These are phyloP conservation scores for Russula compacta DNA, from an alignment of 768 basidiomycete species.

Conservation along the genomic window DNA sequence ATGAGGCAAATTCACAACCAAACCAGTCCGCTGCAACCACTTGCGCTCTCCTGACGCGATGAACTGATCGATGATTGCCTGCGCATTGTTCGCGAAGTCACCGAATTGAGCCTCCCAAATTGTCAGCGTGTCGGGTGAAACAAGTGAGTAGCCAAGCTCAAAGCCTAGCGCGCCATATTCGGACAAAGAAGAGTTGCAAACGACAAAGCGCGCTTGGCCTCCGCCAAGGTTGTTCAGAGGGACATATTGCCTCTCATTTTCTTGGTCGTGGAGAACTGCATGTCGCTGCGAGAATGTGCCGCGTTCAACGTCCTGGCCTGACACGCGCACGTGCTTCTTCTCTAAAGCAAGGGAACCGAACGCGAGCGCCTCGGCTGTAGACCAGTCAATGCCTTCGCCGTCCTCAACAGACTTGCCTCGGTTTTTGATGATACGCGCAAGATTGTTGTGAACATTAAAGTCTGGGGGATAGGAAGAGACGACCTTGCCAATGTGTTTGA, in stretches of 20 bases:
- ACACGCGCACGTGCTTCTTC: slow-evolving; percentile 88
- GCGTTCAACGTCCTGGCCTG: slow-evolving; percentile 97
- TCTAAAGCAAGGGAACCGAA: slow-evolving; percentile 91
- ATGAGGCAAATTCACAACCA: slow-evolving; percentile 85
- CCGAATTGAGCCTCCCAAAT: slow-evolving; percentile 99
- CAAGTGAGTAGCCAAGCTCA: slow-evolving; percentile 96
- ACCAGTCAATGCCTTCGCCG: slow-evolving; percentile 91
- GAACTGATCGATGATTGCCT: slow-evolving; percentile 98
- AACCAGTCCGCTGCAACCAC: slow-evolving; percentile 89
- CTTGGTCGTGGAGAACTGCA: slow-evolving; percentile 93
- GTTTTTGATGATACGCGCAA: slow-evolving; percentile 79
- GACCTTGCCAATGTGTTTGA: slow-evolving; percentile 77
- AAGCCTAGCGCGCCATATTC: slow-evolving; percentile 94
- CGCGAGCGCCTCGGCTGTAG: slow-evolving; percentile 95
- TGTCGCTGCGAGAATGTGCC: slow-evolving; percentile 99
- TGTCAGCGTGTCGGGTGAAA: slow-evolving; percentile 84
- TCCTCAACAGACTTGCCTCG: slow-evolving; percentile 91
- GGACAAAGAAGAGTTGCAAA: slow-evolving; percentile 95
- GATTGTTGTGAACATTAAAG: slow-evolving; percentile 86
- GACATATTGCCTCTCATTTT: slow-evolving; percentile 81
- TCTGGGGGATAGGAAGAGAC: slow-evolving; percentile 80
- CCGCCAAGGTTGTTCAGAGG: slow-evolving; percentile 83
- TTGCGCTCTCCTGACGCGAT: slow-evolving; percentile 96
- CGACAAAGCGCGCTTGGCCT: slow-evolving; percentile 84
- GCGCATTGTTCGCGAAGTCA: slow-evolving; percentile 96